These are phyloP conservation scores for Microcyclospora pomicola DNA, from an alignment of 2,329 filamentous ascomycete genomes.

Conservation along the genomic window DNA sequence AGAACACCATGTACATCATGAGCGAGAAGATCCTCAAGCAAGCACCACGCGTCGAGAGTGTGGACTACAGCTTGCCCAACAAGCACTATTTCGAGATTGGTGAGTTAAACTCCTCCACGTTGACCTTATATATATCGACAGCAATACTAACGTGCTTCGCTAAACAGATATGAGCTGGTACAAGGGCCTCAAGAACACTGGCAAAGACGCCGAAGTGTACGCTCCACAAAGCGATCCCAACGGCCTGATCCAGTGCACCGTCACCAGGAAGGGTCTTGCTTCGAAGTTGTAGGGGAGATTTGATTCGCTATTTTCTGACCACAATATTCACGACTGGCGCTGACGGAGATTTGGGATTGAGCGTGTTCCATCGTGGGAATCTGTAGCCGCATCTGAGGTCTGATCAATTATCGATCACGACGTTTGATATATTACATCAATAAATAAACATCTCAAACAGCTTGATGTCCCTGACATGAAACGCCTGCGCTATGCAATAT, in stretches of 20 bases:
- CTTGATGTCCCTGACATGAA: background rate
- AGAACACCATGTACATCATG: slow-evolving; percentile 99
- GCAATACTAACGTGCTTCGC: slow-evolving; percentile 4
- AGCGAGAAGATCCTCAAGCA: slow-evolving; percentile 67
- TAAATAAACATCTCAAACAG: no score
- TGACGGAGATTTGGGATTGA: no score
- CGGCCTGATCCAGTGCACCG: slow-evolving; percentile 87
- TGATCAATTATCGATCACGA: no score
- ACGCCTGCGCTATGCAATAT: background rate
- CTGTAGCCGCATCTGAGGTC: no score
- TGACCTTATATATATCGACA: background rate
- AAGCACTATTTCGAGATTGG: slow-evolving; percentile 98
- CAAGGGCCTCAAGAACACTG: slow-evolving; percentile 88
- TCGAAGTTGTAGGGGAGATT: slow-evolving; percentile 11
- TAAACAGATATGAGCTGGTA: slow-evolving; percentile 80
- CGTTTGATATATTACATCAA: no score
- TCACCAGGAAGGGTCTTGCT: slow-evolving; percentile 42
- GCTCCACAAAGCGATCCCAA: slow-evolving; percentile 88
- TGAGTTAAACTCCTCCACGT: slow-evolving; percentile 32
- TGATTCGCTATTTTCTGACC: no score
- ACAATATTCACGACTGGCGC: no score
- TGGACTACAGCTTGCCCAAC: slow-evolving; percentile 81
- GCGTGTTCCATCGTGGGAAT: no score
- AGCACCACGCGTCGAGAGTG: slow-evolving; percentile 56
- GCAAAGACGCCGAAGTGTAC: slow-evolving; percentile 89